Conservation (phyloP, 805 yeast genomes). For the Wickerhamomyces bovis region DNA sequence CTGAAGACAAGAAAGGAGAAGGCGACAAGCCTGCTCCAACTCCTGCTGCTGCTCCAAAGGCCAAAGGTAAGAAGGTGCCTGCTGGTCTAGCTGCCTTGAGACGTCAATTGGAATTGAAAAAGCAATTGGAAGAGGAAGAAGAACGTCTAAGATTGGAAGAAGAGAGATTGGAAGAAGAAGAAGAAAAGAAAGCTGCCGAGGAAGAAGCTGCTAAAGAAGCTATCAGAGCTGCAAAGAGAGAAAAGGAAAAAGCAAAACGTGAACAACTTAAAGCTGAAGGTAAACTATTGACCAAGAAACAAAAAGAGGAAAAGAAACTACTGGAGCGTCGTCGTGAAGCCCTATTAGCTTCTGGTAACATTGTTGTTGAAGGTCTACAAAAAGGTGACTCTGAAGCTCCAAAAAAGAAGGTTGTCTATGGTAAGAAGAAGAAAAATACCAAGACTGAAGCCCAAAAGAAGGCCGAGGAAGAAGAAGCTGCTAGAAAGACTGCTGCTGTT, state of each 20-base stretch:
- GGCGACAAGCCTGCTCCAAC: slow-evolving; percentile 31
- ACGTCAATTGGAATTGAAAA: slow-evolving; percentile 82
- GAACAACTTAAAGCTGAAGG: slow-evolving; percentile 97
- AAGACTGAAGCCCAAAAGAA: slow-evolving; percentile 11
- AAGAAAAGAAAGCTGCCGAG: slow-evolving; percentile 41
- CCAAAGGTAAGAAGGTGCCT: slow-evolving; percentile 68
- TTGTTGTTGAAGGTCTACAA: slow-evolving; percentile 69
- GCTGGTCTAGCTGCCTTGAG: slow-evolving; percentile 90
- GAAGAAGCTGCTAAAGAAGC: slow-evolving; percentile 48
- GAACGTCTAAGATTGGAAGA: slow-evolving; percentile 72
- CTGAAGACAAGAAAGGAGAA: slow-evolving; percentile 15
- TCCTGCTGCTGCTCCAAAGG: slow-evolving; percentile 32
- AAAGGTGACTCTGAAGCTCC: slow-evolving; percentile 20
- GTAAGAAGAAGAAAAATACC: slow-evolving; percentile 58
- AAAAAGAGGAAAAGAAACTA: slow-evolving; percentile 83
- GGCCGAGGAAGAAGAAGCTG: slow-evolving; percentile 20
- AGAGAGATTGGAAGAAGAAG: slow-evolving; percentile 42
- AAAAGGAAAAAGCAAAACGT: slow-evolving; percentile 77
- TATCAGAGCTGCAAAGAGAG: slow-evolving; percentile 62
- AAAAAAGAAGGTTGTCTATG: slow-evolving; percentile 64
- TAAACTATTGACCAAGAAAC: slow-evolving; percentile 87
- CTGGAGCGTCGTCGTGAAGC: slow-evolving; percentile 88
- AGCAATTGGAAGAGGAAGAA: slow-evolving; percentile 83
- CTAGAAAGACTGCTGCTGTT: slow-evolving; percentile 22
- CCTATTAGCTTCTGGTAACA: slow-evolving; percentile 65